Conservation (phyloP, 2,329 filamentous ascomycete genomes). For the Claviceps maximensis region DNA sequence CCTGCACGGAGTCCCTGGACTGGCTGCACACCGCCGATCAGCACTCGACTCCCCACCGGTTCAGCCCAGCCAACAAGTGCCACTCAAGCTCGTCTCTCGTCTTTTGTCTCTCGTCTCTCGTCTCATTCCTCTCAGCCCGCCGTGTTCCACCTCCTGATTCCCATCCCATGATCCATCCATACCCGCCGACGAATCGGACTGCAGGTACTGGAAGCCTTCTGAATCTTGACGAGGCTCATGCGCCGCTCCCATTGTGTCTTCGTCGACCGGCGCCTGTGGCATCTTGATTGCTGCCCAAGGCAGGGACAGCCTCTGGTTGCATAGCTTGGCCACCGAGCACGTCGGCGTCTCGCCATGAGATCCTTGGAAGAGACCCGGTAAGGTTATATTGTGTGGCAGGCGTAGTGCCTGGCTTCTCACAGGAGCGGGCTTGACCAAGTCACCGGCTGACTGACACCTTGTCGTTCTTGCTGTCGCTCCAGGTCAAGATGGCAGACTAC, state of each 20-base stretch:
- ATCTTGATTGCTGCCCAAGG: not conserved
- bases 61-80: not conserved
- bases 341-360: slow-evolving; percentile 18
- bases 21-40: not conserved
- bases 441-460: not conserved
- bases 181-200: no score
- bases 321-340: not conserved
- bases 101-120: not conserved
- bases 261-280: not conserved
- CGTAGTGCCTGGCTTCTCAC: not conserved
- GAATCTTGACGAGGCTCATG: not conserved
- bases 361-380: slow-evolving; percentile 26
- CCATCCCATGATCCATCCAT: not conserved
- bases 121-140: no score
- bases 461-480: not conserved
- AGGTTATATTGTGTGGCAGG: slow-evolving; percentile 10
- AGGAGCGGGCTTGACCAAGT: not conserved
- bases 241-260: not conserved
- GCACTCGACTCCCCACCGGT: not conserved
- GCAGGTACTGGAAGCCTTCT: no score
- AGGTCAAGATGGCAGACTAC: slow-evolving; percentile 59
- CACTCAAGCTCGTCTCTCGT: not conserved
- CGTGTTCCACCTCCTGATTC: not conserved
- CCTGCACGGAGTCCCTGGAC: not conserved
- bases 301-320: not conserved